Base-by-base conservation (phyloP, 495 filamentous ascomycete species). In the Penicillium malachiteum region DNA sequence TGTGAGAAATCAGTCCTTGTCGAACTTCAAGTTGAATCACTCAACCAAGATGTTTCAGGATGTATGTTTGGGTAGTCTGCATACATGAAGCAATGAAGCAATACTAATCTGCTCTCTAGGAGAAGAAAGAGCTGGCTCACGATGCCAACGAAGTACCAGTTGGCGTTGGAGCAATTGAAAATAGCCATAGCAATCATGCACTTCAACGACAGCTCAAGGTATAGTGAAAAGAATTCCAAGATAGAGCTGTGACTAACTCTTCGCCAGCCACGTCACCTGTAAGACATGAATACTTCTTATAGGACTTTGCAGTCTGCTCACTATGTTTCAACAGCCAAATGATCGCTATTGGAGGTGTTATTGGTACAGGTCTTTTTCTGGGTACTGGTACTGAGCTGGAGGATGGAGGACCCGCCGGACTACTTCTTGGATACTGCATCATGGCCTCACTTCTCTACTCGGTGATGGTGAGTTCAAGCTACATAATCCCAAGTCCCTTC, bases 301-400 rank as follows among this genome's bases (percentile, higher is more conserved):
- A 26, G 14, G 4, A 9, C 3, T n/a, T 33, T 34, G 17, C 16
- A 16, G 31, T n/a, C 35, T 41, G 13, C 16, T 41, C 8, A 30
- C 50, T 44, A 3, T 5, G 21, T 34, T 12, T 43, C 31, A 41
- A 21, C 31, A 64, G 60, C 10, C 60, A 64, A 52, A 64, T 64
- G 60, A 64, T 64, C 52, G 57, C 60, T 11, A 57, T 64, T 35
- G 60, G 60, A 37, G 60, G 60, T 44, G 60, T 64, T 0, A 60
- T 71, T 50, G 63, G 63, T 1, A 66, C 63, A 14, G 63, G 63
- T 44, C 55, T 66, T 13, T 66, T 66, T 39, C 26, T 66, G n/a
- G 64, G 64, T 6, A 66, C 64, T 9, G 64, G 45, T 3, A 49
- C 38, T 31, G 54, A 63, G 41, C 38, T 66, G 11, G 17, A 63